Evolutionary conservation across 1,284 basidiomycete species (phyloP).

Genomic region (Cerioporus squamosus): DNA sequence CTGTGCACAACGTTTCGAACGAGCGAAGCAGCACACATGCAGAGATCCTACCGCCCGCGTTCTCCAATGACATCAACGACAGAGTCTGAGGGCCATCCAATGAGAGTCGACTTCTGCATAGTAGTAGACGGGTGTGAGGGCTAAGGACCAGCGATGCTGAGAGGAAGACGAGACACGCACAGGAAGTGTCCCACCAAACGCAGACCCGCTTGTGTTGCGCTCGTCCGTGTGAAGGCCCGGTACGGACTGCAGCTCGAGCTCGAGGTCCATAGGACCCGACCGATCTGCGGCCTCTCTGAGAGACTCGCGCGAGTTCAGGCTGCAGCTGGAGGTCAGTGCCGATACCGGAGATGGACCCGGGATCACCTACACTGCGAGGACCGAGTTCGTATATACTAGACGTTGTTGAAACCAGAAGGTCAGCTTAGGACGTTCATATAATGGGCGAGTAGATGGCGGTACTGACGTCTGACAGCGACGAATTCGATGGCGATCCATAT

Average conservation of each 20-base stretch:
- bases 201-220: too few relatives aligned
- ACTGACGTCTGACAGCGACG: background rate
- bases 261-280: background rate
- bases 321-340: background rate
- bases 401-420: background rate
- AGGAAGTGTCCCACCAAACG: too few relatives aligned
- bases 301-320: slow-evolving; percentile 1
- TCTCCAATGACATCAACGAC: too few relatives aligned
- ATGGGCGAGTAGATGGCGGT: background rate
- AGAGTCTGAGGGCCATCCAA: too few relatives aligned
- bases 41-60: too few relatives aligned
- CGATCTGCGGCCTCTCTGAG: background rate
- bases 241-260: background rate
- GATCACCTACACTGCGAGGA: background rate
- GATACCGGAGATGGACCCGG: too few relatives aligned
- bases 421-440: background rate
- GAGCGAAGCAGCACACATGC: too few relatives aligned
- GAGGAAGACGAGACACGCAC: too few relatives aligned
- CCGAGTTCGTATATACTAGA: slow-evolving; percentile 6
- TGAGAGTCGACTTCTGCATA: too few relatives aligned
- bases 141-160: too few relatives aligned
- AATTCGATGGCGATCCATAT: slow-evolving; percentile 4
- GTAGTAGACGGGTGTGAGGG: too few relatives aligned
- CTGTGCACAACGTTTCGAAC: too few relatives aligned
- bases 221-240: background rate